Conservation (phyloP, 1,284 basidiomycete species). For the Heterobasidion parviporum region DNA sequence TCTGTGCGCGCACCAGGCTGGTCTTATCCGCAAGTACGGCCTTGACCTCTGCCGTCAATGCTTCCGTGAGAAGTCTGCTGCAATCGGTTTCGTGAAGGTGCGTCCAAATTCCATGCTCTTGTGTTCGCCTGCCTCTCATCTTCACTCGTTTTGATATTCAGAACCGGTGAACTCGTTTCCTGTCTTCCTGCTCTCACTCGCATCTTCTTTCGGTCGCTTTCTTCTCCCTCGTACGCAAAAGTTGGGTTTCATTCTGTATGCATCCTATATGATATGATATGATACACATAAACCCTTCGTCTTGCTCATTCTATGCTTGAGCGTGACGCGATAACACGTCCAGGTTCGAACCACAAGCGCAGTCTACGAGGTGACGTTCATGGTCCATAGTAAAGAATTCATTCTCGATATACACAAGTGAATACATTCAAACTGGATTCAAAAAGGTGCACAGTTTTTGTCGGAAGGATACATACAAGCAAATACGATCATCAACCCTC, state of each 20-base stretch:
- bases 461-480: neutral
- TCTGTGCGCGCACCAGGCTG: conserved; percentile 92
- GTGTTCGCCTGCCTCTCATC: neutral
- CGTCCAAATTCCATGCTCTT: conserved; percentile 14
- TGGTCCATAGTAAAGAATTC: too few relatives aligned
- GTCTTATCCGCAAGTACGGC: conserved; percentile 93
- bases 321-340: too few relatives aligned
- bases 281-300: conserved; percentile 1
- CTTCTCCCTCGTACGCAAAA: conserved; percentile 2
- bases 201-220: neutral
- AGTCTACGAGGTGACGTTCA: too few relatives aligned
- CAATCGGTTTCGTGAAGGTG: conserved; percentile 94
- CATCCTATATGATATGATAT: conserved; percentile 4
- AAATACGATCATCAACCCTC: neutral
- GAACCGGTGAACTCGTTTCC: conserved; percentile 11
- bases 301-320: neutral
- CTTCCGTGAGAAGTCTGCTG: conserved; percentile 92
- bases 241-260: conserved; percentile 7
- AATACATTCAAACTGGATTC: neutral
- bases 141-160: neutral
- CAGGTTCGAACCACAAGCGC: too few relatives aligned
- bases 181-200: neutral
- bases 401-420: neutral
- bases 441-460: neutral
- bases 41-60: conserved; percentile 97